Evolutionary conservation across 2,329 filamentous ascomycete genomes (phyloP), one percentile per base, ranked within the genome.

Genomic region (Calonectria pseudoreteaudii): DNA sequence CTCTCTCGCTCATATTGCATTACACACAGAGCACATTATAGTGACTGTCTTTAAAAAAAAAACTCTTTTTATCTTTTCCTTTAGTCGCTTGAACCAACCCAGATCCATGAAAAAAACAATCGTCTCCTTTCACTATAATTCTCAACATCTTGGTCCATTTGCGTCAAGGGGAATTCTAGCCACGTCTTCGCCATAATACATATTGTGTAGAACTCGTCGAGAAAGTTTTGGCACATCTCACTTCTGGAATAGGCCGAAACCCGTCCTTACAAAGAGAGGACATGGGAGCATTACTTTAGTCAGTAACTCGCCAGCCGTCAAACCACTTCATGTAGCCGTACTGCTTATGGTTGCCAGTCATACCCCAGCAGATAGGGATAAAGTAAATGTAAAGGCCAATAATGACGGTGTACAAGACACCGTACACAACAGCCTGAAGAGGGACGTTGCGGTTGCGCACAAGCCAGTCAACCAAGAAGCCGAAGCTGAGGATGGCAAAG

Each of bases 241-340:
- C 20, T 62, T 62, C 56, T 75, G 36, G 67, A 66, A 69, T 50
- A 23, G n/a, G 44, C 23, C 68, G 31, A 68, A 56, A 58, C 68
- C 68, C 50, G 50, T 49, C 74, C 72, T 74, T 52, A n/a, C 60
- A 66, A 60, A n/a, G 20, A 67, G 26, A 56, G 53, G 38, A 68
- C 26, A 52, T 44, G 65, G 38, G 44, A 53, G 28, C 16, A 67
- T 52, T 31, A 28, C 36, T 67, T 83, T 82, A 85, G 74, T 97
- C 95, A 56, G 93, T 92, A 80, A 98, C 94, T 82, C 91, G 93
- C 96, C 96, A 99, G 77, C 87, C 91, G 77, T 93, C 91, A 79
- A 98, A 94, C 97, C 97, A 99, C 88, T 95, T 98, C 87, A 99
- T 89, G 87, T 98, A 96, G 80, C 88, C 90, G 91, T 96, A 99